These are phyloP conservation scores for Claviceps sp. DNA, from an alignment of 2,329 filamentous ascomycete genomes.

Conservation along the genomic window DNA sequence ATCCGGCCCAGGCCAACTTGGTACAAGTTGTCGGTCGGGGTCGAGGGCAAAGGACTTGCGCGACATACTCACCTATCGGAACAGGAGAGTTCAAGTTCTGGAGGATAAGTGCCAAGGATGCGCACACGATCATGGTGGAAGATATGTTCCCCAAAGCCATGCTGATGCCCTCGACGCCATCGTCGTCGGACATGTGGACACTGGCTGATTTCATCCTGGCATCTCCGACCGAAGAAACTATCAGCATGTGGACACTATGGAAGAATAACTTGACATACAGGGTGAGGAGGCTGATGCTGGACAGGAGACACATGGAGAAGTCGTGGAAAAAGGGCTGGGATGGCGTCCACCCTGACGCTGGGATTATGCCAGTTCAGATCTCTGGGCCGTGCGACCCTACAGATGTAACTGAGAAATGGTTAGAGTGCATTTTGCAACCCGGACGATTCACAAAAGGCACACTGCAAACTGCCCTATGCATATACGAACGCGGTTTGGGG, in stretches of 20 bases:
- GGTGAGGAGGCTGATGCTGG: slow-evolving; percentile 60
- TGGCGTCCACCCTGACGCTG: slow-evolving; percentile 48
- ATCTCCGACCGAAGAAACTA: slow-evolving; percentile 36
- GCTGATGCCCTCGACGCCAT: slow-evolving; percentile 56
- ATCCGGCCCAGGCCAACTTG: slow-evolving; percentile 64
- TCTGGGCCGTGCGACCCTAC: slow-evolving; percentile 51
- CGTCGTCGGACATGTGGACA: slow-evolving; percentile 65
- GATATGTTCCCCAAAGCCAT: slow-evolving; percentile 52
- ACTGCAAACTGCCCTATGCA: slow-evolving; percentile 68
- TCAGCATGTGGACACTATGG: slow-evolving; percentile 66
- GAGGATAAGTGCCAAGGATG: slow-evolving; percentile 53
- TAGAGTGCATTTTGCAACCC: slow-evolving; percentile 69
- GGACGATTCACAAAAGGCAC: slow-evolving; percentile 69
- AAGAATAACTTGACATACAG: slow-evolving; percentile 73
- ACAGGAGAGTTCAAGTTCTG: slow-evolving; percentile 92
- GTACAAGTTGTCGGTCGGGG: slow-evolving; percentile 54
- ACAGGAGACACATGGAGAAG: slow-evolving; percentile 46
- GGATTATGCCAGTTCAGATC: slow-evolving; percentile 38
- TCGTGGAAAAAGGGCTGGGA: slow-evolving; percentile 61
- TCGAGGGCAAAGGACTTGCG: slow-evolving; percentile 43
- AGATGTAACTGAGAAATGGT: slow-evolving; percentile 72
- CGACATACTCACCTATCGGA: slow-evolving; percentile 80
- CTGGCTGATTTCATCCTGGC: slow-evolving; percentile 62
- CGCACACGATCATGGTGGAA: slow-evolving; percentile 49
- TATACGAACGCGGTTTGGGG: slow-evolving; percentile 57